A percentile compares a stretch with the other conserved stretches of the same genome.
Evolutionary conservation across 805 yeast species (phyloP).

Genomic region (Isabelozyma rhagii): DNA sequence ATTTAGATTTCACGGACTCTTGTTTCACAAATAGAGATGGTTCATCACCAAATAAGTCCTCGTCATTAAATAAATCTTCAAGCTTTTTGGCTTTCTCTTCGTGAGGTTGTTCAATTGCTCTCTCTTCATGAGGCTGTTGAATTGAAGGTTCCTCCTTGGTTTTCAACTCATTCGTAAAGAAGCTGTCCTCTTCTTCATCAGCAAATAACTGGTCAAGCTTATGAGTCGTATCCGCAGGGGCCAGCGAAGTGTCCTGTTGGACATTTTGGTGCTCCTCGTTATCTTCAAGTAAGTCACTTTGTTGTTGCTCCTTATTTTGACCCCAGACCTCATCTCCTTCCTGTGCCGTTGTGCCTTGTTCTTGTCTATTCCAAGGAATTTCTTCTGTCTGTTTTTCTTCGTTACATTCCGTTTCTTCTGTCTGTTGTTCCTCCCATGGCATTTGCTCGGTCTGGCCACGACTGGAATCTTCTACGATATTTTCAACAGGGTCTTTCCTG

Average conservation of each 20-base stretch:
- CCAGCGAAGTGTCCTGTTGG: no score
- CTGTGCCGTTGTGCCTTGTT: no score
- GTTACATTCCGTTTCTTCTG: slow-evolving; percentile 4
- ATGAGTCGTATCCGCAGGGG: background rate
- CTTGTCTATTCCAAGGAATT: background rate
- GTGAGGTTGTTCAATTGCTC: background rate
- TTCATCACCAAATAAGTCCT: background rate
- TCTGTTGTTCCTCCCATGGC: slow-evolving; percentile 13
- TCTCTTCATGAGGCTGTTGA: background rate
- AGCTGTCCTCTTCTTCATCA: background rate
- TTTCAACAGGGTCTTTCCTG: slow-evolving; percentile 7
- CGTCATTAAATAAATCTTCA: background rate
- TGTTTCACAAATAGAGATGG: background rate
- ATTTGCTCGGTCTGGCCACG: slow-evolving; percentile 2
- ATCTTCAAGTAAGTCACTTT: no score
- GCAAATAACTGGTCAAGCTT: background rate
- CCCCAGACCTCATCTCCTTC: no score
- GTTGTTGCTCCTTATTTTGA: no score
- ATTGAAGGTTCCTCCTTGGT: background rate
- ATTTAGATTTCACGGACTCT: background rate
- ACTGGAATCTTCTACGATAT: background rate
- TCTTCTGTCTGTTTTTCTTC: background rate
- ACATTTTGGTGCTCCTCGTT: no score
- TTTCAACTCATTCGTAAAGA: background rate
- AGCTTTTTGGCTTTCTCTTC: background rate